phyloP scores from a whole-genome alignment of 768 basidiomycete genomes.

The Leucogyrophana mollusca region DNA sequence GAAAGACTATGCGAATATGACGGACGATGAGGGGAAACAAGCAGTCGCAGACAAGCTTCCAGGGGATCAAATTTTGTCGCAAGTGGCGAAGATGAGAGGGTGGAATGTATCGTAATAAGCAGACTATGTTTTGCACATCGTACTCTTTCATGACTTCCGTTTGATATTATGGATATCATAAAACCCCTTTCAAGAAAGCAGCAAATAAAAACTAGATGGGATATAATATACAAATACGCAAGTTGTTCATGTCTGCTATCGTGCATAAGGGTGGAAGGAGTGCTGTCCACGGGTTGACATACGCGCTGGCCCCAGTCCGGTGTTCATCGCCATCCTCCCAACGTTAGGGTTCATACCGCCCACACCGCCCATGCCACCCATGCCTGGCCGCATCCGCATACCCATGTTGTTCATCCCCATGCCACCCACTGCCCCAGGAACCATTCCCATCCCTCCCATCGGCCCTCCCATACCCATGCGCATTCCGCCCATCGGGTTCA shows the following conservation, averaged over 20 bases:
- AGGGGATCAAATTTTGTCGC: conserved; percentile 14
- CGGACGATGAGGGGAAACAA: conserved; percentile 41
- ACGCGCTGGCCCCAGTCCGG: conserved; percentile 47
- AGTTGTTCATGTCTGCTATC: conserved; percentile 30
- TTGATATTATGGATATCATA: too few species aligned
- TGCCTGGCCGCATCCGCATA: conserved; percentile 23
- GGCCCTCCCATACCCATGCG: conserved; percentile 9
- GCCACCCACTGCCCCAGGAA: not conserved
- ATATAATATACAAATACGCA: not conserved
- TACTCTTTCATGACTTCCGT: not conserved
- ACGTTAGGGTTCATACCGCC: conserved; percentile 29
- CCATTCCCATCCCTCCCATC: not conserved
- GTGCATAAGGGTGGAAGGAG: conserved; percentile 65
- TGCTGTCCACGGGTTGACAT: conserved; percentile 54
- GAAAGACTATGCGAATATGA: conserved; percentile 67
- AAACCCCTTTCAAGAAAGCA: not conserved
- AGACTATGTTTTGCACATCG: not conserved
- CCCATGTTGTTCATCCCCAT: conserved; percentile 30
- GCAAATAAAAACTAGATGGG: not conserved
- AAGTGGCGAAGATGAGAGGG: conserved; percentile 32
- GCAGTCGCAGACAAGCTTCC: conserved; percentile 16
- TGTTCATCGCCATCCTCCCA: conserved; percentile 40
- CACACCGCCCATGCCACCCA: conserved; percentile 28
- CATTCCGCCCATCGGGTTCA: conserved; percentile 19
- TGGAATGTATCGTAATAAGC: conserved; percentile 14